Evolutionary conservation across 352 stramenopile genomes (phyloP), one percentile per base, ranked within the genome.

Genomic region (Pythium folliculosum): DNA sequence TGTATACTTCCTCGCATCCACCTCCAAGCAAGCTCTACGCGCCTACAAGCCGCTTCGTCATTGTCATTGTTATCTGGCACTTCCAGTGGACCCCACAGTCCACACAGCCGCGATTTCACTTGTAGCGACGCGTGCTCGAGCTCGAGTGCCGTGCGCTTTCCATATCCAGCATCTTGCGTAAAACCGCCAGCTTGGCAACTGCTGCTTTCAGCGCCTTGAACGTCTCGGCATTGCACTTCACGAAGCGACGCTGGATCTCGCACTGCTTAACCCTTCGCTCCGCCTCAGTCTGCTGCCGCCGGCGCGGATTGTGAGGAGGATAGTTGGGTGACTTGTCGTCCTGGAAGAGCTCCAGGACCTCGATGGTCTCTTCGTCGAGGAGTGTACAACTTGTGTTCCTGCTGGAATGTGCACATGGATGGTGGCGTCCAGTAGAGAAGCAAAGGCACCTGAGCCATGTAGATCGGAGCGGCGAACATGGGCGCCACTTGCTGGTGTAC

Each of bases 181-280:
- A 1, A 5, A 25, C 35, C 55, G 52, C 38, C 7, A 51, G 23
- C 38, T 16, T 17, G 1, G 23, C 30, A 3, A 12, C 53, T 9
- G 35, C 17, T 6, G 21, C n/a, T 35, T 47, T 48, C 16, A 51
- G 21, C 16, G 27, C 7, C 14, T 62, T 62, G 40, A 53, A 53
- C 10, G 32, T 4, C 22, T 30, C 30, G 22, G 21, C n/a, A 23
- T 63, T 63, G 44, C 56, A 43, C 27, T 54, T 52, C 13, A 52
- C 38, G 27, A 55, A 63, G 10, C 44, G 56, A 5, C 56, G 56
- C 56, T 63, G 56, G n/a, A 30, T 30, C 30, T 54, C 56, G 6
- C 56, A 27, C 21, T 63, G 56, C 0, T 32, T 14, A 2, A 27
- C 44, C 17, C 43, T 23, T 9, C 56, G 56, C 23, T 63, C 27